Conservation (phyloP, 2,329 filamentous ascomycete genomes). For the Curvularia spicifera region DNA sequence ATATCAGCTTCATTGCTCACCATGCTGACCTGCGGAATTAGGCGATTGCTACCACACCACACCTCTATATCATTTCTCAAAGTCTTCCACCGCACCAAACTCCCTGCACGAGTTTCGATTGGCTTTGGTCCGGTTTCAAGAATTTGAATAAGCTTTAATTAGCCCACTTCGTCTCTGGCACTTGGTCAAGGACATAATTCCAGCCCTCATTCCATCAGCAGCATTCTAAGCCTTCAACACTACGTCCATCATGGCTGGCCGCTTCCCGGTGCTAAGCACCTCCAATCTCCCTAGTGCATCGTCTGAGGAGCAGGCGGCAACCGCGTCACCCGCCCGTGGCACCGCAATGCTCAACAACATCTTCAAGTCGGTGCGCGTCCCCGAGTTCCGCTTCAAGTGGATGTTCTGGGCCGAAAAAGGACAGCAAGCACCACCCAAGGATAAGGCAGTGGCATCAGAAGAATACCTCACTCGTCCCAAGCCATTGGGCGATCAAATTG, state of each 20-base stretch:
- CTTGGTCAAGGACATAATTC: neutral
- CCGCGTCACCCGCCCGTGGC: constrained; percentile 74
- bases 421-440: constrained; percentile 35
- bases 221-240: neutral
- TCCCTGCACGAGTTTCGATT: neutral
- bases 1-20: neutral
- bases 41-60: neutral
- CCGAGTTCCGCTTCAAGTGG: constrained; percentile 60
- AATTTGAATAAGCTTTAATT: neutral
- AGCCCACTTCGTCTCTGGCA: neutral
- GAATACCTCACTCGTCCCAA: constrained; percentile 56
- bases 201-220: neutral
- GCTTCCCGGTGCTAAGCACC: constrained; percentile 47
- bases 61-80: neutral
- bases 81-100: neutral
- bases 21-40: neutral
- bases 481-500: constrained; percentile 52
- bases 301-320: constrained; percentile 65
- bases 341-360: constrained; percentile 69
- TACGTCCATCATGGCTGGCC: constrained; percentile 35
- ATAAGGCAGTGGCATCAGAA: constrained; percentile 27
- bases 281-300: constrained; percentile 64
- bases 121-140: neutral
- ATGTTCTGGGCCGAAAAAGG: constrained; percentile 60
- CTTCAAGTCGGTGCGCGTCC: constrained; percentile 55